Base-by-base conservation (phyloP, 1,284 basidiomycete species). In the Ustilago shanxiensis region DNA sequence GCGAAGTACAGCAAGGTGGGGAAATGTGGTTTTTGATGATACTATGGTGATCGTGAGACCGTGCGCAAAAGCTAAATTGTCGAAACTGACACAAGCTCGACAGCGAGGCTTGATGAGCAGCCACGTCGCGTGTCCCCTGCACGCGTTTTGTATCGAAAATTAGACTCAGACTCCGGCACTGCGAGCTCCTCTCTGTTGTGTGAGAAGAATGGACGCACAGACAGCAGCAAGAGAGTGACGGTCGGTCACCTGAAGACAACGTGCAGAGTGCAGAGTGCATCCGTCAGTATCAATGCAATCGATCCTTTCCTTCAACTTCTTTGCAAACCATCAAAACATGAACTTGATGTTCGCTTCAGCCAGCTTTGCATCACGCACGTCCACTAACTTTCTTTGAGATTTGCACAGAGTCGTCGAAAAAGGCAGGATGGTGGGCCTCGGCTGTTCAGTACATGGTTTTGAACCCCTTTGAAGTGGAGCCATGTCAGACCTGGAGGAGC, bases 21-120 rank as follows among this genome's bases (percentile, higher is more conserved):
- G 20, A 44, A 20, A 11, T 20, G 11, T 8, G 8, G 11, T 6
- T 9, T 20, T n/a, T 44, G 14, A 41, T 52, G 29, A 20, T n/a
- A n/a, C n/a, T n/a, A n/a, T 52, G 50, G 39, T 54, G 52, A 54
- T 54, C 52, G 52, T 2, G 33, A 54, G 52, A 39, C 31, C 52
- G 52, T 54, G 52, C 52, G 33, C 47, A 24, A 49, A 24, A 49
- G 47, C 47, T 24, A 49, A 49, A 13, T 29, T 28, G n/a, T n/a
- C n/a, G 47, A 9, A 28, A 26, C 29, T 28, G 50, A 52, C 50
- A 31, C 47, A 37, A 11, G 35, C 24, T 50, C 7, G 47, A 18
- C 13, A 26, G 16, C 6, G 6, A 6, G n/a, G n/a, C n/a, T n/a
- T n/a, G n/a, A n/a, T n/a, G n/a, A n/a, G n/a, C n/a, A 49, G 47